Base-by-base conservation (phyloP, 331 rosid genomes). In the Quercus lobata region DNA sequence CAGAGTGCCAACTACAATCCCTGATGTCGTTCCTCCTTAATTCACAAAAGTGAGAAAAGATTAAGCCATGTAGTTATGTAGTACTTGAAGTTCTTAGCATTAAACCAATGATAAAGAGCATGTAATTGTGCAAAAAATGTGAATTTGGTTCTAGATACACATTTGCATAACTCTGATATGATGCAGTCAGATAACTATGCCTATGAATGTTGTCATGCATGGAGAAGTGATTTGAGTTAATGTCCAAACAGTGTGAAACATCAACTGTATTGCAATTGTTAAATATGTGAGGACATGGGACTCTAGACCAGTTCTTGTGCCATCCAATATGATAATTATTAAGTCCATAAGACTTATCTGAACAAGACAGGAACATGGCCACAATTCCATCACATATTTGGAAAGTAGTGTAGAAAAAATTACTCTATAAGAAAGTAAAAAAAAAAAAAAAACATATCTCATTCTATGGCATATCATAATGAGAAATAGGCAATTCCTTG, bases 1-100 rank as follows among this genome's bases (percentile, higher is more conserved):
- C 54, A 89, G 81, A 86, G 87, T 79, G 70, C 98, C 98, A 73
- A 91, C 87, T 72, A 86, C 87, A 69, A 80, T 46, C 78, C 80
- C 94, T 37, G 86, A 82, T 17, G 84, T 25, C 14, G 81, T 75
- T 84, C 92, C 91, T 70, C 91, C 99, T 90, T 76, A 57, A 75
- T 56, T 77, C 86, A 81, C 61, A 65, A 44, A 80, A 37, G 63
- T 29, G 24, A 60, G 73, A 79, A 24, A 77, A 75, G 62, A 81
- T 60, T 35, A 58, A 78, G 72, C 49, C 55, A 25, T 7, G 24
- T 74, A 1, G 46, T 58, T 29, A 8, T 32, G 29, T 29, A 29
- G 46, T 8, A 37, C 35, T 65, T 66, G 24, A 53, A 24, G 52
- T 73, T 73, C 21, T n/a, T 68, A 34, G 54, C 72, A 8, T 73